Evolutionary conservation across 2,329 filamentous ascomycete species (phyloP).

Genomic region (Stachybotrys chlorohalonatus): DNA sequence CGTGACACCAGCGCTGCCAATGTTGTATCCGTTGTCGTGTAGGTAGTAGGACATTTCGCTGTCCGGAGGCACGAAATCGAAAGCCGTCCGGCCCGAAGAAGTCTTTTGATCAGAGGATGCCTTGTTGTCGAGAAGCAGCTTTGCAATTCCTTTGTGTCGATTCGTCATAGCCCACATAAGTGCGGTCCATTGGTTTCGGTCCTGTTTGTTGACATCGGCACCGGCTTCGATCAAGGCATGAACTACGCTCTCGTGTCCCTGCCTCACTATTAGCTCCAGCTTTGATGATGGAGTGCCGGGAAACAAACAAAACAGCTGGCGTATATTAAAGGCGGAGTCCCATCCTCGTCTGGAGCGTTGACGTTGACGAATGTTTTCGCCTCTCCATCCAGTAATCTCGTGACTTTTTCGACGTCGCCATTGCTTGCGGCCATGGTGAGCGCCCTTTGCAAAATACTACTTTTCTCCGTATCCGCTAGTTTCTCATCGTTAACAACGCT

Average conservation of each 20-base stretch:
- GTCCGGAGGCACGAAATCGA: slow-evolving; percentile 90
- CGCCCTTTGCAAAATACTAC: slow-evolving; percentile 71
- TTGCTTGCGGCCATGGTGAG: slow-evolving; percentile 96
- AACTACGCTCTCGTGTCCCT: slow-evolving; percentile 87
- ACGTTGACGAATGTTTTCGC: slow-evolving; percentile 72
- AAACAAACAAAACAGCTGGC: slow-evolving; percentile 84
- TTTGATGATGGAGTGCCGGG: neutral
- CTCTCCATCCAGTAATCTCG: slow-evolving; percentile 63
- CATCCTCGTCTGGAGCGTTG: slow-evolving; percentile 84
- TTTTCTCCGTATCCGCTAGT: slow-evolving; percentile 68
- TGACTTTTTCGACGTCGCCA: slow-evolving; percentile 76
- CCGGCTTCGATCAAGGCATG: slow-evolving; percentile 75
- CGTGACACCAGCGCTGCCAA: slow-evolving; percentile 67
- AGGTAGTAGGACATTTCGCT: slow-evolving; percentile 96
- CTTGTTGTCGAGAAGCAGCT: slow-evolving; percentile 82
- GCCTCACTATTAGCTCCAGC: slow-evolving; percentile 4
- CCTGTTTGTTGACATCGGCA: slow-evolving; percentile 83
- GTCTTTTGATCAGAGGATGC: slow-evolving; percentile 96
- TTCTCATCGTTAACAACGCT: slow-evolving; percentile 67
- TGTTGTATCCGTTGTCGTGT: slow-evolving; percentile 86
- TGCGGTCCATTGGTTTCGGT: slow-evolving; percentile 94
- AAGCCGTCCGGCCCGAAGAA: slow-evolving; percentile 83
- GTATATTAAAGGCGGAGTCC: slow-evolving; percentile 93
- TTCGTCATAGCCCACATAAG: slow-evolving; percentile 99
- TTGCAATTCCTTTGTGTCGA: slow-evolving; percentile 90